Conservation (phyloP, 2,329 filamentous ascomycete species). For the Colletotrichum tropicale region DNA sequence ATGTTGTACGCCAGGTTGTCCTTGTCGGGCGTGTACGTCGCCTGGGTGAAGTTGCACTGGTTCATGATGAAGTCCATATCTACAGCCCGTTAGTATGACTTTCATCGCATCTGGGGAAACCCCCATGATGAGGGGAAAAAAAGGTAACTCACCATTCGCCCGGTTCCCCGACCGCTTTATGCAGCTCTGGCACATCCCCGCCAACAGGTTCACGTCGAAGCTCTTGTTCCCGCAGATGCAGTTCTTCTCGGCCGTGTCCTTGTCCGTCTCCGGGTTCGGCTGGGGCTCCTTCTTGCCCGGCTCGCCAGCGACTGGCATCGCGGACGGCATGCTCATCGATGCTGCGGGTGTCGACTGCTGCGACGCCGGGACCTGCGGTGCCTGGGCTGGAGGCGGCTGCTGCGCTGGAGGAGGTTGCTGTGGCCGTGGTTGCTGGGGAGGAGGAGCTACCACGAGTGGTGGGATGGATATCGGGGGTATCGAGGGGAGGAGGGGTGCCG, state of each 20-base stretch:
- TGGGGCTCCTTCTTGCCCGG: slow-evolving; percentile 20
- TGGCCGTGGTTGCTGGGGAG: neutral
- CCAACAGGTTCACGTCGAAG: slow-evolving; percentile 42
- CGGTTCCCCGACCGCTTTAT: slow-evolving; percentile 33
- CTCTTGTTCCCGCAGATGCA: slow-evolving; percentile 44
- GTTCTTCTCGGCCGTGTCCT: slow-evolving; percentile 32
- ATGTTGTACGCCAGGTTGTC: slow-evolving; percentile 37
- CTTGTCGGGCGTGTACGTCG: slow-evolving; percentile 31
- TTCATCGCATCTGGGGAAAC: no score
- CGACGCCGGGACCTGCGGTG: neutral
- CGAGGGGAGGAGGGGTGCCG: neutral
- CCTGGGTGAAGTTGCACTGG: slow-evolving; percentile 35
- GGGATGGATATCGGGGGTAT: neutral
- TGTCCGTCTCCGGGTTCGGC: slow-evolving; percentile 14
- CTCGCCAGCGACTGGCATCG: neutral
- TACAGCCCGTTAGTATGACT: slow-evolving; percentile 16
- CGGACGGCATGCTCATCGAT: neutral
- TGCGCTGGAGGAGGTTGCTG: neutral
- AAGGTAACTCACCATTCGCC: slow-evolving; percentile 33
- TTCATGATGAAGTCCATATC: slow-evolving; percentile 40
- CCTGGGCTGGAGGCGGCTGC: neutral
- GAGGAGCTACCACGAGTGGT: neutral
- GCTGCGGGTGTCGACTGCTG: neutral
- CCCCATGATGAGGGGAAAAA: neutral
- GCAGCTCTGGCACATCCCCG: slow-evolving; percentile 42